These are phyloP conservation scores for Candida nemodendra DNA, from an alignment of 805 yeast species.

Conservation along the genomic window DNA sequence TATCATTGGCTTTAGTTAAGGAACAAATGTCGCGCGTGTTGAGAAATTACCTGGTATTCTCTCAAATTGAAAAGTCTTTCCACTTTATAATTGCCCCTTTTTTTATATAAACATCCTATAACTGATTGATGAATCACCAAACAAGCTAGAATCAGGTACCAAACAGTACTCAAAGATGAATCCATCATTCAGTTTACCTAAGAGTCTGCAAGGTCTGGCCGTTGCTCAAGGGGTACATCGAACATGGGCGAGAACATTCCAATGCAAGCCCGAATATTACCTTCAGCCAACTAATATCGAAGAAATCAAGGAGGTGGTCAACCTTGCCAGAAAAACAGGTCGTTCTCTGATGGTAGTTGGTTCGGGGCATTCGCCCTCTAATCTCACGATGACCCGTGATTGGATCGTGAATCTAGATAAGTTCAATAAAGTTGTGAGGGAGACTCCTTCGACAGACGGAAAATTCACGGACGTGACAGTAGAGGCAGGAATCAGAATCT, in stretches of 20 bases:
- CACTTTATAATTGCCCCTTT: no score
- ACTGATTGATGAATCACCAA: no score
- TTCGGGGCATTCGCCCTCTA: slow-evolving; percentile 94
- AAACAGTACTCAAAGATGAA: no score
- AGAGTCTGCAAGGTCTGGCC: slow-evolving; percentile 26
- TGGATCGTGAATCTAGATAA: slow-evolving; percentile 89
- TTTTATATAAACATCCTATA: no score
- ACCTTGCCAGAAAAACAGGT: slow-evolving; percentile 54
- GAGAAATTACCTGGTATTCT: no score
- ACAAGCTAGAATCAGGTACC: no score
- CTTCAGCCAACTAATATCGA: slow-evolving; percentile 73
- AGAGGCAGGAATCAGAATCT: slow-evolving; percentile 88
- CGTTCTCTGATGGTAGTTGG: slow-evolving; percentile 84
- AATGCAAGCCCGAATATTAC: slow-evolving; percentile 69
- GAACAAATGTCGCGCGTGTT: no score
- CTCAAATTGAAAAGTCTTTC: no score
- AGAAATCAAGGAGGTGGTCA: slow-evolving; percentile 67
- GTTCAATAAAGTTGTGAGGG: slow-evolving; percentile 49
- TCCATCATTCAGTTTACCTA: slow-evolving; percentile 14
- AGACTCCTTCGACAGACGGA: slow-evolving; percentile 51
- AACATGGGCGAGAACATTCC: slow-evolving; percentile 92
- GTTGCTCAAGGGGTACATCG: slow-evolving; percentile 47
- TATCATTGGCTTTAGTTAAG: no score
- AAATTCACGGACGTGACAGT: slow-evolving; percentile 85
- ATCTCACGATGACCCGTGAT: slow-evolving; percentile 79